Base-by-base conservation (phyloP, 177 flowering plant species). In the Vitis hybrid region DNA sequence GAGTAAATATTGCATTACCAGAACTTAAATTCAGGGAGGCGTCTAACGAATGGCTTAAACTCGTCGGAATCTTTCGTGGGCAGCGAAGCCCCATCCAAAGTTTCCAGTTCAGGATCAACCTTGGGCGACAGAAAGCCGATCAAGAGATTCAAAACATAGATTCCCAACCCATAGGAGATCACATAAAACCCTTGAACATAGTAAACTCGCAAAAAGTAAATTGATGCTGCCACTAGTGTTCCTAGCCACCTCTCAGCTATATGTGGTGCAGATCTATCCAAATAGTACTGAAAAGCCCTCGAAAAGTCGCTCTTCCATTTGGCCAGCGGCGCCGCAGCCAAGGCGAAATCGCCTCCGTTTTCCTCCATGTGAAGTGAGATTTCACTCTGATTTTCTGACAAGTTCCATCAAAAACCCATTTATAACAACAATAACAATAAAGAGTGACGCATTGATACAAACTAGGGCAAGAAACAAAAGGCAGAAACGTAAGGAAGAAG, bases 1-100 rank as follows among this genome's bases (percentile, higher is more conserved):
- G 48, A 41, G 48, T 41, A 6, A 6, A 41, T 41, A 41, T 41
- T 6, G 48, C 48, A 41, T 76, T 86, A 90, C 94, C 94, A 90
- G 79, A 90, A 90, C 80, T 87, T 88, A 70, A 90, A 90, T 77
- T 90, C 91, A 53, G 94, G 94, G 54, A 90, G 89, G 30, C 94
- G 89, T 67, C 94, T 90, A 63, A 88, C 79, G 74, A 90, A 90
- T 11, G 94, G 94, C 81, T 73, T 86, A 73, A 90, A 90, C 75
- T 90, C 94, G 69, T 90, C 94, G 1, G 94, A 88, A 11, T 83
- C 94, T 73, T 73, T 86, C 0, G 88, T 90, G 0, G 94, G 91
- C 76, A 88, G 74, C 1, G 91, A 78, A 58, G 88, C 86, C 24
- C 91, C 90, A 77, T 90, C 91, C 65, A 82, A 59, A 32, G 60